Conservation (phyloP, 352 stramenopile species). For the Phytophthora brassicae region DNA sequence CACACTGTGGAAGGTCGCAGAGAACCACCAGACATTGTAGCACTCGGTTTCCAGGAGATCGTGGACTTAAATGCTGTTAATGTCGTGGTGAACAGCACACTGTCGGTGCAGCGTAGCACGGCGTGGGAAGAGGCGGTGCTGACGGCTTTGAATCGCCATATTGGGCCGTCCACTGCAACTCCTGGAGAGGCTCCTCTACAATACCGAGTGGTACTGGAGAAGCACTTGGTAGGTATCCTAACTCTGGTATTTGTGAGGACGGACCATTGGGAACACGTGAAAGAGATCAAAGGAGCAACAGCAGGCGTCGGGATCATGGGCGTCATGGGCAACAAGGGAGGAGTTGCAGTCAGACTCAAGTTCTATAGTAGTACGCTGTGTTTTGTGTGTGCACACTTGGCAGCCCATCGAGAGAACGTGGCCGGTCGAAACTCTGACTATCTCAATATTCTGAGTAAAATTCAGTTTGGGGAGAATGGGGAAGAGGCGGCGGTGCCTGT, state of each 20-base stretch:
- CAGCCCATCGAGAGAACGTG: constrained; percentile 98
- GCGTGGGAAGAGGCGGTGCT: constrained; percentile 92
- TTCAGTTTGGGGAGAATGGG: constrained; percentile 85
- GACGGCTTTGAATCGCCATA: constrained; percentile 86
- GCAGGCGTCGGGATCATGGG: constrained; percentile 98
- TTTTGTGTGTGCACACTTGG: constrained; percentile 98
- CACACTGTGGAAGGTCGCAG: constrained; percentile 4
- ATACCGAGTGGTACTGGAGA: constrained; percentile 83
- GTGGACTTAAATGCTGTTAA: constrained; percentile 99
- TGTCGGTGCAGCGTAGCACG: constrained; percentile 89
- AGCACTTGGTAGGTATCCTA: constrained; percentile 97
- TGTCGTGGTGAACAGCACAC: constrained; percentile 95
- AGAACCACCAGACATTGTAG: constrained; percentile 60
- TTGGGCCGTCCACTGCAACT: constrained; percentile 21
- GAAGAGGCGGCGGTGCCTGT: constrained; percentile 20
- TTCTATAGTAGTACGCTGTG: constrained; percentile 98
- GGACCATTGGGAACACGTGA: constrained; percentile 71
- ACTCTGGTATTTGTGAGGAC: constrained; percentile 95
- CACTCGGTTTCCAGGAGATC: constrained; percentile 97
- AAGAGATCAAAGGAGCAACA: constrained; percentile 88
- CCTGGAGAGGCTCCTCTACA: constrained; percentile 27
- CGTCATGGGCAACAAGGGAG: constrained; percentile 99
- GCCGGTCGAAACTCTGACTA: constrained; percentile 97
- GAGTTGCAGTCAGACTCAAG: constrained; percentile 92
- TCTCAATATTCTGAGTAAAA: constrained; percentile 96